phyloP scores from a whole-genome alignment of 371 early-diverging fungal species.

The Mortierella sp. region DNA sequence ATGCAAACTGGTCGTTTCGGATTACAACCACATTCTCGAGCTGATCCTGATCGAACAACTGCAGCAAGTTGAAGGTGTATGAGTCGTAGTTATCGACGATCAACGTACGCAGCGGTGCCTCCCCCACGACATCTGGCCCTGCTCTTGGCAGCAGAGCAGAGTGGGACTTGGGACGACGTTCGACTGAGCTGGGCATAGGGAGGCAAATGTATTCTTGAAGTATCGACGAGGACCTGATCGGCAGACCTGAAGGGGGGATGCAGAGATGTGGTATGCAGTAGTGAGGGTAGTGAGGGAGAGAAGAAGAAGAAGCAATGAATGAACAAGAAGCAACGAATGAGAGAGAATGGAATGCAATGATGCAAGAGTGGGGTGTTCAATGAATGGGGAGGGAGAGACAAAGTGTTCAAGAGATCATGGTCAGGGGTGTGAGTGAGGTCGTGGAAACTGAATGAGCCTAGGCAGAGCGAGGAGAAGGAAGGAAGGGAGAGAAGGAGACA shows the following conservation, averaged over 20 bases:
- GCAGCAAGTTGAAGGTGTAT: conserved; percentile 93
- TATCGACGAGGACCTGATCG: background rate
- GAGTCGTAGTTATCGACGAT: conserved; percentile 98
- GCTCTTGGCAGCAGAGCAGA: background rate
- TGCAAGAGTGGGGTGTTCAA: background rate
- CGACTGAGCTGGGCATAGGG: conserved; percentile 12
- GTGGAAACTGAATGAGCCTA: conserved; percentile 1
- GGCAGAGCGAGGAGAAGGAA: background rate
- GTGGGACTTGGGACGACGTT: background rate
- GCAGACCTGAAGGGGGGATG: background rate
- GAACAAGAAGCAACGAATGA: background rate
- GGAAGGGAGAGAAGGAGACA: background rate
- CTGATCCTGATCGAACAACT: conserved; percentile 66
- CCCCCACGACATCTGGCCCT: background rate
- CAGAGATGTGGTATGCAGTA: background rate
- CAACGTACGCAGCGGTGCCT: conserved; percentile 59
- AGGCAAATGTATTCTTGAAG: background rate
- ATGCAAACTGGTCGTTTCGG: conserved; percentile 89
- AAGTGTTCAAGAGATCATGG: background rate
- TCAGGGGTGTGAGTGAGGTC: background rate
- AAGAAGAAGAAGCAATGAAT: background rate
- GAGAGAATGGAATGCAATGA: too few species aligned
- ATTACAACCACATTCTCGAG: conserved; percentile 77
- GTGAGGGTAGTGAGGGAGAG: background rate
- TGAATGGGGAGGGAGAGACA: background rate